Evolutionary conservation across 176 grass and related monocot genomes (phyloP).

Genomic region (Oryza glumipatula): DNA sequence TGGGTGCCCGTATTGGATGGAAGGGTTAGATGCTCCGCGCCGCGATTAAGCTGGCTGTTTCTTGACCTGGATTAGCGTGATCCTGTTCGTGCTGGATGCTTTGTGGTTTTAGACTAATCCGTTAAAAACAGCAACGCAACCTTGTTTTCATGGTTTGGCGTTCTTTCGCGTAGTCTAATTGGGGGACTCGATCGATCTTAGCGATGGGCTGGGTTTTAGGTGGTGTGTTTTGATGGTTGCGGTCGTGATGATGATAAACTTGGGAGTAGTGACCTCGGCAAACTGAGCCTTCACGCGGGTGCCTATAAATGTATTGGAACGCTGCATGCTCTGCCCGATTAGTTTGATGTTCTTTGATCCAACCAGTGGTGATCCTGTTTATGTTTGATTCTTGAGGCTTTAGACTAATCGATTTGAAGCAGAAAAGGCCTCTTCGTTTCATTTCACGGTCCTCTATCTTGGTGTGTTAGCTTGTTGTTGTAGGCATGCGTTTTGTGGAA

Average conservation of each 20-base stretch:
- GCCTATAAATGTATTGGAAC: neutral
- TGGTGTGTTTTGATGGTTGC: constrained; percentile 3
- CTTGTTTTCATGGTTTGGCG: neutral
- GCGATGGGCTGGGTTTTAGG: constrained; percentile 20
- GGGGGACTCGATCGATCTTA: constrained; percentile 34
- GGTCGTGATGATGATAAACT: too few species aligned
- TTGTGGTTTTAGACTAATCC: constrained; percentile 10
- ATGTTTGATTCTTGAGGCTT: neutral
- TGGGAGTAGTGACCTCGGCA: neutral
- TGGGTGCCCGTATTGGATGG: neutral
- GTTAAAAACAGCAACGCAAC: neutral
- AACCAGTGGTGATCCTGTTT: neutral
- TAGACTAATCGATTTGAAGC: neutral
- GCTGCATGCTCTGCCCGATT: neutral
- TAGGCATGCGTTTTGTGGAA: neutral
- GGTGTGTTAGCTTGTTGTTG: neutral
- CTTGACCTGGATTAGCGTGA: constrained; percentile 16
- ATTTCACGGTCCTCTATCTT: neutral
- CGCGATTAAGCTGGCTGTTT: constrained; percentile 1
- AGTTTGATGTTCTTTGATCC: constrained; percentile 7
- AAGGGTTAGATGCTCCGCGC: neutral
- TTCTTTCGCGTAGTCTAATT: neutral
- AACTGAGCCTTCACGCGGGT: neutral
- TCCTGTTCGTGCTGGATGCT: neutral
- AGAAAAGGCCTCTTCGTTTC: neutral